Evolutionary conservation across 257 asterid genomes (phyloP).

Genomic region (Capsicum chinense): DNA sequence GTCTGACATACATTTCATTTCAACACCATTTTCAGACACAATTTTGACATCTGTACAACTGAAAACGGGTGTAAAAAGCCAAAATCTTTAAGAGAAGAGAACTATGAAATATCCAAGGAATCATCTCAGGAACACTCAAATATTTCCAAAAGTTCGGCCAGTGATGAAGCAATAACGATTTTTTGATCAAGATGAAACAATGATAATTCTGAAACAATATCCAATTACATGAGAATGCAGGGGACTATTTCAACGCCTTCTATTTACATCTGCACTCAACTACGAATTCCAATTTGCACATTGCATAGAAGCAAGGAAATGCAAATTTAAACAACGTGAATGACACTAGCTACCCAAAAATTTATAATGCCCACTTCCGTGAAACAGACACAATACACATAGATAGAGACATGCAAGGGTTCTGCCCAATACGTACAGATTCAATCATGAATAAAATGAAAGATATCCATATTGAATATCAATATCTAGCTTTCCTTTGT

Average conservation of each 20-base stretch:
- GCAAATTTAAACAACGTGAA: background rate
- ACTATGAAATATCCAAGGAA: background rate
- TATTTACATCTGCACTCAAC: background rate
- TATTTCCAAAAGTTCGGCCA: background rate
- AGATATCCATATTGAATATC: background rate
- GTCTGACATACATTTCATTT: conserved; percentile 5
- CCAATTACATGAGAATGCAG: conserved; percentile 15
- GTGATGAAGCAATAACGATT: background rate
- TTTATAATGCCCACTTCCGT: background rate
- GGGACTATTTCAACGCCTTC: background rate
- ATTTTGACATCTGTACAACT: background rate
- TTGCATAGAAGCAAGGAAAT: background rate
- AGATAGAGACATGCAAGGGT: background rate
- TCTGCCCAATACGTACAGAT: background rate
- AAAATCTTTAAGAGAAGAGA: background rate
- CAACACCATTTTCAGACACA: background rate
- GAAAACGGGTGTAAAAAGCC: background rate
- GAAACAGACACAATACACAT: background rate
- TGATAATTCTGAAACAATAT: background rate
- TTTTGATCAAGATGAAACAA: background rate
- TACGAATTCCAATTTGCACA: background rate
- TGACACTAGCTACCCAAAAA: background rate
- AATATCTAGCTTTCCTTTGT: background rate
- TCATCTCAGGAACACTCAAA: background rate
- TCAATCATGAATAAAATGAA: background rate